Percentiles rank a stretch among this genome's conserved stretches.
Conservation (phyloP, 257 asterid species). For the Solanum rostratum region DNA sequence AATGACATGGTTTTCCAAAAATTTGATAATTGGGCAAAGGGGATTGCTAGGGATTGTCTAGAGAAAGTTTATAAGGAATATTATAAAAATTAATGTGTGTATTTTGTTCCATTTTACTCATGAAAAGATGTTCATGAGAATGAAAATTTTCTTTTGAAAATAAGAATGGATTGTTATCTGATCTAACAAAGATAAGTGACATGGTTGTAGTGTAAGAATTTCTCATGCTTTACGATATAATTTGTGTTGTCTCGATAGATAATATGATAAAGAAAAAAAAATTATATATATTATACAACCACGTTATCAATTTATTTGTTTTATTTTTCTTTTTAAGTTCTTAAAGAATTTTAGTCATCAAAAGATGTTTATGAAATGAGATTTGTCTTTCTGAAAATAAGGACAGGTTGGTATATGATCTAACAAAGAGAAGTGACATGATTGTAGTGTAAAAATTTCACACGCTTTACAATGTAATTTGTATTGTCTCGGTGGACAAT, state of each 20-base stretch:
- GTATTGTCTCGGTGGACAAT: too few relatives aligned
- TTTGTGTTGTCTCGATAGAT: not conserved
- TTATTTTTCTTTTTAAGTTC: too few relatives aligned
- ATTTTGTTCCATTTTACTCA: not conserved
- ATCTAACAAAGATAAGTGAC: too few relatives aligned
- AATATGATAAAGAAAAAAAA: not conserved
- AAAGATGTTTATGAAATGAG: not conserved
- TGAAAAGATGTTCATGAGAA: not conserved
- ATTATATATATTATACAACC: too few relatives aligned
- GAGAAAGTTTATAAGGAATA: not conserved
- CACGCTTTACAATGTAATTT: not conserved
- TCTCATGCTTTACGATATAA: too few relatives aligned
- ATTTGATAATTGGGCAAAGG: conserved; percentile 20
- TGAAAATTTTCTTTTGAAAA: too few relatives aligned
- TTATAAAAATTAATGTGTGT: not conserved
- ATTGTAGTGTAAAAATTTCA: not conserved
- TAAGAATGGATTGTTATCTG: too few relatives aligned
- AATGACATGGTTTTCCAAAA: conserved; percentile 1
- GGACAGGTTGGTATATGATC: too few relatives aligned
- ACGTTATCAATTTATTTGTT: not conserved
- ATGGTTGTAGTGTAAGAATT: not conserved
- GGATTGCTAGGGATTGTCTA: conserved; percentile 16
- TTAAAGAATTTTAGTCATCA: not conserved
- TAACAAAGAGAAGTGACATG: too few relatives aligned
- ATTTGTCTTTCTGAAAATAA: too few relatives aligned